Base-by-base conservation (phyloP, 176 grass and related monocot genomes). In the Echinochloa phyllopogon region DNA sequence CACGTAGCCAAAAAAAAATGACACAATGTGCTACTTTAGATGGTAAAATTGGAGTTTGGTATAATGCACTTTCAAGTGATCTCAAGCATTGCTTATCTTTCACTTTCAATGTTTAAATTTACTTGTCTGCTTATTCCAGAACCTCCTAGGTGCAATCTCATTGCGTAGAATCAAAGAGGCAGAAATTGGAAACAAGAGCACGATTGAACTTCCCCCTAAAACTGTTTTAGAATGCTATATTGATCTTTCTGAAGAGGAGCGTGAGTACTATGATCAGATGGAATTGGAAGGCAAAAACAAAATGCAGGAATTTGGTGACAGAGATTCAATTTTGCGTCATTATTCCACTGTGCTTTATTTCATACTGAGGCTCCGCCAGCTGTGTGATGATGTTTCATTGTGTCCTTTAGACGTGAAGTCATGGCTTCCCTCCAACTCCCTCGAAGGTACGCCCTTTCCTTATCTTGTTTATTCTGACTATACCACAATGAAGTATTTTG, bases 331-430 rank as follows among this genome's bases (percentile, higher is more conserved):
- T 48, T 83, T 95, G 65, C 79, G 81, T 4, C 90, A 98, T 78
- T 98, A 94, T 76, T 95, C 96, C 12, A 98, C 93, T 60, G 91
- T 98, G 21, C 87, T 98, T 81, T 91, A 90, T 72, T 87, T 95
- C 73, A 93, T 98, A 84, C 81, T 98, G 77, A 84, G 91, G 82
- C 96, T 98, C 20, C 91, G 96, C 20, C 93, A 98, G 88, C 92
- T 98, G 55, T 95, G 93, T 68, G 82, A 95, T 38, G 89, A 95
- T 83, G 78, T 95, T 47, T 89, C 93, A 67, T 85, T 98, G 73
- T 98, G 93, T 72, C 96, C 91, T 74, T 76, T 91, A 55, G 89
- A 90, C 75, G 86, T 95, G 58, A 95, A 92, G 85, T 95, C 96
- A 70, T 90, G 92, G 69, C 41, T 98, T 87, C 89, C 91, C 59